Percentiles rank a stretch among this genome's conserved stretches.
These are phyloP conservation scores for Trichosporon sp. DNA, from an alignment of 1,284 basidiomycete genomes.

Conservation along the genomic window DNA sequence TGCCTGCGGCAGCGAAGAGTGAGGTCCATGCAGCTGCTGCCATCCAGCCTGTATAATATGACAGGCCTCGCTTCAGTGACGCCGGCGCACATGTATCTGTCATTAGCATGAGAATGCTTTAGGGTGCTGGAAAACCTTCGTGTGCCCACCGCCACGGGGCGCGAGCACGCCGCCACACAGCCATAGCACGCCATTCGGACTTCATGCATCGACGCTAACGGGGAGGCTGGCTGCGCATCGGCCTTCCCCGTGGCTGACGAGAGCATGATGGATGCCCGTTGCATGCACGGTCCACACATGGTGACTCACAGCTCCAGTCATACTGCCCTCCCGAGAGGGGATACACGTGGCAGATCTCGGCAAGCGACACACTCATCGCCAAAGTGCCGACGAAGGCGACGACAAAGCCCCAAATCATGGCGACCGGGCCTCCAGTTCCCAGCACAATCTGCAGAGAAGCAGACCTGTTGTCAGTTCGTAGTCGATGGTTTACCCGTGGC, in stretches of 20 bases:
- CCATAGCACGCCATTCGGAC: neutral
- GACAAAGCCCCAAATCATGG: constrained; percentile 43
- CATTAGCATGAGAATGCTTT: neutral
- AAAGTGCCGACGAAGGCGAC: constrained; percentile 30
- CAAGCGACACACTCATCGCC: constrained; percentile 28
- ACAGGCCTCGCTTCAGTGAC: constrained; percentile 1
- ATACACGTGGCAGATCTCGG: constrained; percentile 16
- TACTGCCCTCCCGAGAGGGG: constrained; percentile 38
- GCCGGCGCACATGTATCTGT: constrained; percentile 2
- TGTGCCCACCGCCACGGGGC: neutral
- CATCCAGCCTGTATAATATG: constrained; percentile 16
- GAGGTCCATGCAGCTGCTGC: constrained; percentile 42
- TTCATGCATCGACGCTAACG: neutral
- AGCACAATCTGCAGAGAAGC: constrained; percentile 24
- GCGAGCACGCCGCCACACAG: neutral
- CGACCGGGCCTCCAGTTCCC: constrained; percentile 36
- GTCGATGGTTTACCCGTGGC: too few species aligned
- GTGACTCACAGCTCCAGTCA: constrained; percentile 28
- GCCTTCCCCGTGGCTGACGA: too few species aligned
- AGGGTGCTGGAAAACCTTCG: neutral
- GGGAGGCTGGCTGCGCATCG: neutral
- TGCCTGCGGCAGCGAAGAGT: constrained; percentile 36
- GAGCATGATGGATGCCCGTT: neutral
- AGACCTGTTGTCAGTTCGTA: constrained; percentile 7
- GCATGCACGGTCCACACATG: neutral